These are phyloP conservation scores for Saccharomycopsis fibuligera DNA, from an alignment of 805 yeast species.

Conservation along the genomic window DNA sequence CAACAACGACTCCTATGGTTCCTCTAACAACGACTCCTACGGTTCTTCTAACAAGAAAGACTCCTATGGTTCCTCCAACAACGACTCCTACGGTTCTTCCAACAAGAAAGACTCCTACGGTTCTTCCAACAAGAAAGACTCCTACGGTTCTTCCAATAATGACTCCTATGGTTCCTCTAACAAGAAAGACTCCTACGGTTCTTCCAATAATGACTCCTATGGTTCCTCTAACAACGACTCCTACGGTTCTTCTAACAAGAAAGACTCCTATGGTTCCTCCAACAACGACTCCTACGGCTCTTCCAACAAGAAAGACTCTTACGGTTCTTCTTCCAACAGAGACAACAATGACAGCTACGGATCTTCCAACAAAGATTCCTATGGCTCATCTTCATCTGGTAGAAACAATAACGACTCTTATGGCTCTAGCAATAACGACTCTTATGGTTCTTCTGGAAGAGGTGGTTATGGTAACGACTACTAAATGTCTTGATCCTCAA, in stretches of 20 bases:
- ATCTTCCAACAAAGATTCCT: constrained; percentile 24
- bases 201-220: constrained; percentile 21
- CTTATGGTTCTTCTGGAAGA: constrained; percentile 19
- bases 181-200: constrained; percentile 29
- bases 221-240: constrained; percentile 19
- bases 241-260: constrained; percentile 6
- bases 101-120: constrained; percentile 24
- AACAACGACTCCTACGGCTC: constrained; percentile 27
- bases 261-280: constrained; percentile 16
- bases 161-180: constrained; percentile 20
- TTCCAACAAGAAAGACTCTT: constrained; percentile 30
- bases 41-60: constrained; percentile 23
- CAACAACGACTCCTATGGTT: constrained; percentile 26
- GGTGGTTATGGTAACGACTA: constrained; percentile 27
- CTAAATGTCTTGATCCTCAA: constrained; percentile 26
- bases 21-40: constrained; percentile 26
- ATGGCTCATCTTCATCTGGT: constrained; percentile 24
- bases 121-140: constrained; percentile 22
- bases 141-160: constrained; percentile 17
- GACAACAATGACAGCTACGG: constrained; percentile 23
- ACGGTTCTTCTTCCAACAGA: constrained; percentile 29
- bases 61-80: constrained; percentile 23
- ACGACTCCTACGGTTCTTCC: constrained; percentile 27
- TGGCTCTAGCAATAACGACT: constrained; percentile 18
- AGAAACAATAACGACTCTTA: constrained; percentile 16